Evolutionary conservation across 306 rosid species (phyloP).

Genomic region (Cucumis sativus): Cucumber_9930_V3 NC_026661.2:16438001-16438500

Average conservation of each 20-base stretch:
- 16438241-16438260: constrained; percentile 58
- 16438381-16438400: constrained; percentile 49
- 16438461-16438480: constrained; percentile 95
- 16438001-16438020: not conserved
- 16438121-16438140: not conserved
- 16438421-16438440: constrained; percentile 62
- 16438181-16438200: constrained; percentile 8
- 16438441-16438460: constrained; percentile 60
- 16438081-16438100: not conserved
- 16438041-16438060: not conserved
- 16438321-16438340: constrained; percentile 59
- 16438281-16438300: constrained; percentile 75
- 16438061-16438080: not conserved
- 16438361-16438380: constrained; percentile 47
- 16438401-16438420: constrained; percentile 70
- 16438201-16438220: constrained; percentile 10
- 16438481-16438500: constrained; percentile 94
- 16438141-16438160: not conserved
- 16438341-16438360: constrained; percentile 64
- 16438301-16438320: constrained; percentile 62
- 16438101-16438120: not conserved
- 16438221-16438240: constrained; percentile 74
- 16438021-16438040: not conserved
- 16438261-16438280: constrained; percentile 82
- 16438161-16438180: not conserved